Conservation (phyloP, 116 monocot genomes). For the Iris pallida region DNA sequence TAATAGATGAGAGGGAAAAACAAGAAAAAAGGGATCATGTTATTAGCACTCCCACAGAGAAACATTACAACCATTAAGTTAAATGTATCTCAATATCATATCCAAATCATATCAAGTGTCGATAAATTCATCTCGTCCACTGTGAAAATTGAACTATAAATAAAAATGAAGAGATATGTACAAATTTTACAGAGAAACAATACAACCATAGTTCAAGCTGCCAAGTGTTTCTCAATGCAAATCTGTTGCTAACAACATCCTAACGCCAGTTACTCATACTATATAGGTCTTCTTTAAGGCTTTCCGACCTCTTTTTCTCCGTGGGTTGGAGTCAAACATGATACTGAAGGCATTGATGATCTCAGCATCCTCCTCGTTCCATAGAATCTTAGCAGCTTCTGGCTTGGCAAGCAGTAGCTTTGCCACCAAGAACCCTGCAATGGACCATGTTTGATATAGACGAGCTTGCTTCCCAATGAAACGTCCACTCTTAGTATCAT, state of each 20-base stretch:
- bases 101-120: no score
- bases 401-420: constrained; percentile 86
- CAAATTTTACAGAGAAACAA: background rate
- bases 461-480: constrained; percentile 92
- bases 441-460: constrained; percentile 93
- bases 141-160: background rate
- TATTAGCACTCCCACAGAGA: background rate
- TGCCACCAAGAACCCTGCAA: constrained; percentile 91
- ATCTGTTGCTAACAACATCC: background rate
- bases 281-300: constrained; percentile 71
- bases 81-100: no score
- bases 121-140: background rate
- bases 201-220: background rate
- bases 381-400: constrained; percentile 61
- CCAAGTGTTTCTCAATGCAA: background rate
- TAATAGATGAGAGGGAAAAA: background rate
- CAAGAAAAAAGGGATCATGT: background rate
- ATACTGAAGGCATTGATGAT: constrained; percentile 67
- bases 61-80: background rate
- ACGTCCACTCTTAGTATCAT: constrained; percentile 75
- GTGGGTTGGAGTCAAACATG: constrained; percentile 49
- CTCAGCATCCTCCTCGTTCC: constrained; percentile 93
- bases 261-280: constrained; percentile 27
- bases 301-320: constrained; percentile 63
- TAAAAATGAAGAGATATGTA: background rate